Conservation (phyloP, 176 grass and related monocot species). For the Zea luxurians region DNA sequence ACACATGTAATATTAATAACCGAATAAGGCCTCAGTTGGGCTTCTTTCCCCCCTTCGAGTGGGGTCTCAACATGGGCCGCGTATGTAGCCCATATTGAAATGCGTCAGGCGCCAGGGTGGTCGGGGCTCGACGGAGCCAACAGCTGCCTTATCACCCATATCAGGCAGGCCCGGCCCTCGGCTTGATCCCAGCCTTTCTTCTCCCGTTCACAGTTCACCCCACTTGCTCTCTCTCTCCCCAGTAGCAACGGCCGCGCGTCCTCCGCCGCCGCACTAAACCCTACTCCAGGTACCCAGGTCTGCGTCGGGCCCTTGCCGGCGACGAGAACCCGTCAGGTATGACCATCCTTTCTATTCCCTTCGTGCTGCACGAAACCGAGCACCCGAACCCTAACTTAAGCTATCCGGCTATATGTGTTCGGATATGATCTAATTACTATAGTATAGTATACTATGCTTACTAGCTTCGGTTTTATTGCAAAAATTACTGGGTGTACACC, state of each 20-base stretch:
- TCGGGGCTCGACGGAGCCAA: background rate
- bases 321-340: background rate
- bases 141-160: background rate
- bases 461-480: background rate
- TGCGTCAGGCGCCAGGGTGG: background rate
- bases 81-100: background rate
- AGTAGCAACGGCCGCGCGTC: background rate
- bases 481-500: background rate
- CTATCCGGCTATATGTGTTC: background rate
- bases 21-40: too few relatives aligned
- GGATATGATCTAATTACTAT: background rate
- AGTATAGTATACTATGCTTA: background rate
- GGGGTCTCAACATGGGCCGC: background rate
- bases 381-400: too few relatives aligned
- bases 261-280: constrained; percentile 1
- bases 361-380: too few relatives aligned
- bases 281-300: background rate
- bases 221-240: background rate
- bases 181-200: background rate
- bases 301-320: background rate
- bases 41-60: too few relatives aligned
- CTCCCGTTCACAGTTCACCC: background rate
- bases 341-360: background rate
- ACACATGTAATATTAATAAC: too few relatives aligned
- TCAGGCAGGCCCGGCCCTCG: background rate